Evolutionary conservation across 2,329 filamentous ascomycete genomes (phyloP).

Genomic region (Pseudogymnoascus sp.): DNA sequence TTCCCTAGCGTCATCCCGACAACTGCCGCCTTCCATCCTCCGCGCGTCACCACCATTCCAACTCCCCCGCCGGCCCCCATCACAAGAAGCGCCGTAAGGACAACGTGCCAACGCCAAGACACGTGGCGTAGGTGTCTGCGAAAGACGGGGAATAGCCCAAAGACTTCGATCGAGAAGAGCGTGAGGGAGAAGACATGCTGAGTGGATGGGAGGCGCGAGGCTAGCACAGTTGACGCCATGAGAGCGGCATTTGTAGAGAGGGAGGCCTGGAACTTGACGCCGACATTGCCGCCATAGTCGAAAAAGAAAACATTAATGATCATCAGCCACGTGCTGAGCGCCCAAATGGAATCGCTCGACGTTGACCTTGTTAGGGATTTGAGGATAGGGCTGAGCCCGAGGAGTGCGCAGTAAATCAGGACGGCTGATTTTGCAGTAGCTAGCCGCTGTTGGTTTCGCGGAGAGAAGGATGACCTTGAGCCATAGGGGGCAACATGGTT

Average conservation of each 20-base stretch:
- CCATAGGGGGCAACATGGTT: slow-evolving; percentile 35
- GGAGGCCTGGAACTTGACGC: slow-evolving; percentile 57
- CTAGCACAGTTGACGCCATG: slow-evolving; percentile 92
- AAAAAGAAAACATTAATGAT: slow-evolving; percentile 97
- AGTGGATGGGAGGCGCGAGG: slow-evolving; percentile 79
- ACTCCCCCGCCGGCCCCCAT: slow-evolving; percentile 73
- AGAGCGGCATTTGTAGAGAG: slow-evolving; percentile 92
- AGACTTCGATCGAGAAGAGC: slow-evolving; percentile 94
- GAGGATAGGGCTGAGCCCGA: slow-evolving; percentile 88
- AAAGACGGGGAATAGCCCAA: slow-evolving; percentile 96
- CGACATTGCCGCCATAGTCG: slow-evolving; percentile 69
- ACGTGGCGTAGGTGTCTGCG: slow-evolving; percentile 77
- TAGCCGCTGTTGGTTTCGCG: slow-evolving; percentile 52
- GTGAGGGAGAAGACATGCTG: slow-evolving; percentile 93
- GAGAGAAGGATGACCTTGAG: slow-evolving; percentile 28
- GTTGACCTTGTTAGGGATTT: slow-evolving; percentile 94
- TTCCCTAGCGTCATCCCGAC: slow-evolving; percentile 70
- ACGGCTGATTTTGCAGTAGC: slow-evolving; percentile 86
- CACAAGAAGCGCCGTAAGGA: slow-evolving; percentile 68
- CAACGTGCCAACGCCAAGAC: slow-evolving; percentile 72
- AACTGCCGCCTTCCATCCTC: slow-evolving; percentile 49
- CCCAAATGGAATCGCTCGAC: slow-evolving; percentile 92
- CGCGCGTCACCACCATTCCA: slow-evolving; percentile 48
- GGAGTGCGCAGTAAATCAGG: slow-evolving; percentile 84
- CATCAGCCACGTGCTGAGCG: slow-evolving; percentile 86